Percentiles rank a stretch among this genome's conserved stretches.
Evolutionary conservation across 208 protist species (phyloP).

Genomic region (Herpetomonas muscarum): DNA sequence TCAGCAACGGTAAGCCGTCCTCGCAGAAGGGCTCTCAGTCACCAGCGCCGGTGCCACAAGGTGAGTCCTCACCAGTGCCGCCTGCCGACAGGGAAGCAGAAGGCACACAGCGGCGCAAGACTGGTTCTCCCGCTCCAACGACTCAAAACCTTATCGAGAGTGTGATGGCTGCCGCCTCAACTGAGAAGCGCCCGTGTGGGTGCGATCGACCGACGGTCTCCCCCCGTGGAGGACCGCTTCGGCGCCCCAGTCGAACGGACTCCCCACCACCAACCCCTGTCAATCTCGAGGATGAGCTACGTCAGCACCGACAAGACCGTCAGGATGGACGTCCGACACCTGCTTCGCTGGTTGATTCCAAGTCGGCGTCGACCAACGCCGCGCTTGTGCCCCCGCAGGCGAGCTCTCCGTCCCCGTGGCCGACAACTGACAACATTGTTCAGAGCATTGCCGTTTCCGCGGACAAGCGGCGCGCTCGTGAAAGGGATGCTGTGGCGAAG

Average conservation of each 20-base stretch:
- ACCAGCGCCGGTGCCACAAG: too few species aligned
- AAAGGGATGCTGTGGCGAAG: background rate
- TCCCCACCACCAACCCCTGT: background rate
- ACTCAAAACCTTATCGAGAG: conserved; percentile 27
- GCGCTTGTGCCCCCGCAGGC: background rate
- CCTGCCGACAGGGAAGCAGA: too few species aligned
- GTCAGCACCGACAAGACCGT: background rate
- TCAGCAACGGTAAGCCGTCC: too few species aligned
- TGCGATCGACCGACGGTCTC: conserved; percentile 22
- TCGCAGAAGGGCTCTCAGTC: too few species aligned
- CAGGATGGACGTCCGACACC: conserved; percentile 21
- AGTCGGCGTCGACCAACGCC: background rate
- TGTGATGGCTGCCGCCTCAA: conserved; percentile 16
- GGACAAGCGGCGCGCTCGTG: conserved; percentile 16
- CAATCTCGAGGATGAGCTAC: background rate
- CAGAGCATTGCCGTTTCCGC: conserved; percentile 21
- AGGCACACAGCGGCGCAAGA: conserved; percentile 1
- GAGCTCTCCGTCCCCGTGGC: conserved; percentile 30
- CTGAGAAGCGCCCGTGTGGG: conserved; percentile 22
- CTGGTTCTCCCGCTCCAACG: conserved; percentile 16
- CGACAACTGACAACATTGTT: conserved; percentile 38
- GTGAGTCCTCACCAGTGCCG: too few species aligned
- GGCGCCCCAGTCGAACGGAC: background rate
- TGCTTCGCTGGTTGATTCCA: conserved; percentile 6
- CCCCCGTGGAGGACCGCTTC: background rate